Percentiles rank a stretch among this genome's conserved stretches.
Conservation (phyloP, 257 asterid species). For the Primulina huaijiensis region DNA sequence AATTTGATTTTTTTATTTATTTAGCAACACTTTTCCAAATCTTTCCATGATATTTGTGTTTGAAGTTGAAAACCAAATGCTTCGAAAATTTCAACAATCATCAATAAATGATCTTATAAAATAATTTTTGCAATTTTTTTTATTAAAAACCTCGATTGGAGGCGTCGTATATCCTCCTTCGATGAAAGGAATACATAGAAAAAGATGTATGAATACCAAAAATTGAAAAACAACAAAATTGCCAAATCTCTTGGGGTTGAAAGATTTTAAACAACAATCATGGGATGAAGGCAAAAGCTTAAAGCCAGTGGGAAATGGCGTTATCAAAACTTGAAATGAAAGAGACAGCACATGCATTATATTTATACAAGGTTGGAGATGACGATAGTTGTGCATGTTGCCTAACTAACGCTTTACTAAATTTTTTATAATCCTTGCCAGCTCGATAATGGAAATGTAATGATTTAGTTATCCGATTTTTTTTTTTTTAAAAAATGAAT, state of each 20-base stretch:
- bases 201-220: not conserved
- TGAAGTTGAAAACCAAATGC: too few species aligned
- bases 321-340: not conserved
- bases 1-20: too few species aligned
- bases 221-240: not conserved
- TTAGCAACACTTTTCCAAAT: too few species aligned
- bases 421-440: too few species aligned
- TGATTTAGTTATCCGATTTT: too few species aligned
- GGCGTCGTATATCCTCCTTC: too few species aligned
- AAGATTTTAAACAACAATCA: not conserved
- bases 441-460: too few species aligned
- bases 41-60: too few species aligned
- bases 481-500: too few species aligned
- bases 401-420: not conserved
- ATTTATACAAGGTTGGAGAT: not conserved
- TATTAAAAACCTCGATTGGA: not conserved
- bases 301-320: not conserved
- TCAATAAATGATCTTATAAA: too few species aligned
- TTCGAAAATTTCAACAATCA: too few species aligned
- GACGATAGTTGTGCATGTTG: not conserved
- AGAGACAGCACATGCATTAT: not conserved
- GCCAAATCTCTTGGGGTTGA: not conserved
- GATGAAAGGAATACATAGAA: not conserved
- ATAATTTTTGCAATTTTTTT: too few species aligned
- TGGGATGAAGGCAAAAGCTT: not conserved